Conservation (phyloP, 2,329 filamentous ascomycete genomes). For the Aquanectria penicillioides region DNA sequence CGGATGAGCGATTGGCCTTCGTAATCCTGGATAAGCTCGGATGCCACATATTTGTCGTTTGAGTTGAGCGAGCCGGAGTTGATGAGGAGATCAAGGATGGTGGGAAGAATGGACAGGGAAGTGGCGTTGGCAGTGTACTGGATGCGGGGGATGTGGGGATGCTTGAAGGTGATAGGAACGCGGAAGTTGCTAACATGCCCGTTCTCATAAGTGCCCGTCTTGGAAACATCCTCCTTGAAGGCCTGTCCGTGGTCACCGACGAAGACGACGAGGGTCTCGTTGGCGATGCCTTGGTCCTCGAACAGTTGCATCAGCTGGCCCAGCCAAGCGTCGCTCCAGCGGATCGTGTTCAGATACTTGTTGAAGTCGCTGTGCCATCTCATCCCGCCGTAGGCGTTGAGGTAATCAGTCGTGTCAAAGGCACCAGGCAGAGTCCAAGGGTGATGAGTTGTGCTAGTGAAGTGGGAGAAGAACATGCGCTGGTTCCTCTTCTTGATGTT, state of each 20-base stretch:
- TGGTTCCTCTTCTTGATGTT: conserved; percentile 43
- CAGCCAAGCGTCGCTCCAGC: conserved; percentile 47
- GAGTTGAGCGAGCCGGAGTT: conserved; percentile 46
- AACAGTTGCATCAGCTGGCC: conserved; percentile 45
- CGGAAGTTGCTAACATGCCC: conserved; percentile 45
- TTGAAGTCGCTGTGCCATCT: conserved; percentile 44
- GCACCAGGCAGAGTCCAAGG: conserved; percentile 37
- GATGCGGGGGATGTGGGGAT: conserved; percentile 45
- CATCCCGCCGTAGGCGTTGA: conserved; percentile 36
- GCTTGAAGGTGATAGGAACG: conserved; percentile 46
- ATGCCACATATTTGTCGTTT: conserved; percentile 37
- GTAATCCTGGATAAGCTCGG: conserved; percentile 45
- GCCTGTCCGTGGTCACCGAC: conserved; percentile 49
- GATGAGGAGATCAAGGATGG: conserved; percentile 47
- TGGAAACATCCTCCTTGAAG: conserved; percentile 45
- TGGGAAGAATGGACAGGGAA: conserved; percentile 47
- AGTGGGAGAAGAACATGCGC: conserved; percentile 49
- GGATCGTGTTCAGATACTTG: conserved; percentile 46
- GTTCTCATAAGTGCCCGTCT: conserved; percentile 47
- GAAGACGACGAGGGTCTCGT: conserved; percentile 48
- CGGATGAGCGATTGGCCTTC: conserved; percentile 50
- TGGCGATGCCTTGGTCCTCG: conserved; percentile 45
- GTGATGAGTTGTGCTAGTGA: conserved; percentile 51
- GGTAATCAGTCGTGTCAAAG: conserved; percentile 34
- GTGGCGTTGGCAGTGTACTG: conserved; percentile 46